Conservation (phyloP, 768 basidiomycete species). For the Calocera cornea region DNA sequence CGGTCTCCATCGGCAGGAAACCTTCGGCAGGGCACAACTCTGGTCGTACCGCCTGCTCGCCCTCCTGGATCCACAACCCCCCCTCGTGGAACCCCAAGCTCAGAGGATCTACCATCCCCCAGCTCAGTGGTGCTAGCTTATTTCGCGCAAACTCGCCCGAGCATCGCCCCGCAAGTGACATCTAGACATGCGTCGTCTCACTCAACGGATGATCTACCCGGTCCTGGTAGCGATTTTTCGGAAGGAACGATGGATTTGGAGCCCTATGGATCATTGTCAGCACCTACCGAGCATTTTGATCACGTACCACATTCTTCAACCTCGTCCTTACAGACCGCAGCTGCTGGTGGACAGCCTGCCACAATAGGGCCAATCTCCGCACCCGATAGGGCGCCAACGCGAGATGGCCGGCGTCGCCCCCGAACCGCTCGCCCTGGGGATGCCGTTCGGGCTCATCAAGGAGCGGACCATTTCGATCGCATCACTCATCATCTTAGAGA, state of each 20-base stretch:
- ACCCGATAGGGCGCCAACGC: background rate
- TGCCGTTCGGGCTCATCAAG: background rate
- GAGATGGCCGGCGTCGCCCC: background rate
- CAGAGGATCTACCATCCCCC: background rate
- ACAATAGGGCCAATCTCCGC: background rate
- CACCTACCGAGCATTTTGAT: no score
- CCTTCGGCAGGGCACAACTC: background rate
- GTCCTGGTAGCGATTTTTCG: no score
- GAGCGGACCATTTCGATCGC: background rate
- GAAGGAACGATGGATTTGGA: no score
- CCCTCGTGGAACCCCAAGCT: no score
- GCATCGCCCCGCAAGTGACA: no score
- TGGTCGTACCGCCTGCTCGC: no score
- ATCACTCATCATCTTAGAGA: background rate
- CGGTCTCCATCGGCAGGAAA: background rate
- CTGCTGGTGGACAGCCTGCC: background rate
- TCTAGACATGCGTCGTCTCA: background rate
- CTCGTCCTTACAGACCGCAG: no score
- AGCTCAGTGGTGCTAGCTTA: background rate
- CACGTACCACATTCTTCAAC: no score
- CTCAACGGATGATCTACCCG: background rate
- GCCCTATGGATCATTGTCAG: no score
- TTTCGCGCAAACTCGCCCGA: background rate
- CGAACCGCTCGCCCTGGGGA: background rate
- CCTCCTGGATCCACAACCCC: no score